Percentiles rank a stretch among this genome's conserved stretches.
Evolutionary conservation across 495 filamentous ascomycete genomes (phyloP).

Genomic region (Penicillium manginii): DNA sequence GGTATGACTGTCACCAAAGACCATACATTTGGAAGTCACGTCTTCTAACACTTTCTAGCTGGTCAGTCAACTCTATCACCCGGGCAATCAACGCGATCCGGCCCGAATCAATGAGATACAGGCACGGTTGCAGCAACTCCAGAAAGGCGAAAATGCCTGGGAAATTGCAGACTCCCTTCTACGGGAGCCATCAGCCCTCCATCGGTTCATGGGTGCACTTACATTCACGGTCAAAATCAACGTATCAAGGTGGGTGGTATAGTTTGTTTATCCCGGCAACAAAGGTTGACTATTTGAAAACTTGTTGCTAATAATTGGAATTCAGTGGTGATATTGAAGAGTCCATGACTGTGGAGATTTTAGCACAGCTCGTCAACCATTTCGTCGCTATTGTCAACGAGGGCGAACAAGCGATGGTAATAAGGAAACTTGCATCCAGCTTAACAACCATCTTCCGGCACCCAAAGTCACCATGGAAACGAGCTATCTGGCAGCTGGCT

Average conservation of each 20-base stretch:
- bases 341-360: slow-evolving; percentile 61
- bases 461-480: slow-evolving; percentile 67
- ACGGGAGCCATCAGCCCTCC: slow-evolving; percentile 60
- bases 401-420: slow-evolving; percentile 65
- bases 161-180: slow-evolving; percentile 77
- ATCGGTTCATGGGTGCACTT: slow-evolving; percentile 91
- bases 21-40: not conserved
- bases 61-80: slow-evolving; percentile 67
- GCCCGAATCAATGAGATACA: slow-evolving; percentile 69
- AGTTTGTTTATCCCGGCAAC: not conserved
- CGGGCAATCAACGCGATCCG: slow-evolving; percentile 55
- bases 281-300: not conserved
- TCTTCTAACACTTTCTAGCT: slow-evolving; percentile 27
- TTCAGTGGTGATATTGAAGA: slow-evolving; percentile 63
- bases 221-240: slow-evolving; percentile 95
- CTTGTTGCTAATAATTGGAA: not conserved
- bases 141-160: slow-evolving; percentile 82
- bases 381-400: slow-evolving; percentile 61
- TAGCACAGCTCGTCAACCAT: slow-evolving; percentile 72
- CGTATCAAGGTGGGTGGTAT: slow-evolving; percentile 27
- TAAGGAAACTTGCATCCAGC: slow-evolving; percentile 82
- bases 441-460: slow-evolving; percentile 80
- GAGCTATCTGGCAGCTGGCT: slow-evolving; percentile 68
- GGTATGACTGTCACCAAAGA: slow-evolving; percentile 1
- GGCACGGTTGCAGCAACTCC: slow-evolving; percentile 73